Conservation (phyloP, 768 basidiomycete genomes). For the Lepiota brunneoincarnata region DNA sequence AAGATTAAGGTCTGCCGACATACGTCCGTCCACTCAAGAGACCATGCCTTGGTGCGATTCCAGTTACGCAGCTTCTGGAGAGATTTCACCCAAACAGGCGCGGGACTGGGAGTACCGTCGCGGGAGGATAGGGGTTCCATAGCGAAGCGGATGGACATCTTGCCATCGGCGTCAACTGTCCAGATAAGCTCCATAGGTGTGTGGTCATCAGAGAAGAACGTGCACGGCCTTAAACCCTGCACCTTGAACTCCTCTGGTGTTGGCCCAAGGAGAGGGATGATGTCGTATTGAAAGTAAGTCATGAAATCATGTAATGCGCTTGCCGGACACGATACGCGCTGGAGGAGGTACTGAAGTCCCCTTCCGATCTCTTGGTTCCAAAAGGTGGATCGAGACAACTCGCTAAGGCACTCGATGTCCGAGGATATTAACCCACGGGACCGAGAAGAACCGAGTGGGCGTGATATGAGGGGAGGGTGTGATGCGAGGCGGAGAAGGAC, state of each 20-base stretch:
- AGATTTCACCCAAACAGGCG: conserved; percentile 2
- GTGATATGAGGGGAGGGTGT: not conserved
- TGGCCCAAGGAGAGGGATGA: conserved; percentile 15
- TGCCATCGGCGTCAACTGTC: conserved; percentile 15
- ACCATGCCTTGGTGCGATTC: conserved; percentile 9
- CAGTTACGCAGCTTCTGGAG: conserved; percentile 8
- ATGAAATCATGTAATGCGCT: conserved; percentile 6
- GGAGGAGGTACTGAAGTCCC: conserved; percentile 8
- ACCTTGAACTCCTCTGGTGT: conserved; percentile 10
- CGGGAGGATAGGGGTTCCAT: conserved; percentile 15
- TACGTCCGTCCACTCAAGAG: conserved; percentile 17
- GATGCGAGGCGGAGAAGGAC: conserved; percentile 5
- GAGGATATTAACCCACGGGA: not conserved
- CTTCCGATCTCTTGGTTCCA: conserved; percentile 9
- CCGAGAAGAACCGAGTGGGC: not conserved
- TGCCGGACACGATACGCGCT: conserved; percentile 6
- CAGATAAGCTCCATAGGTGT: conserved; percentile 17
- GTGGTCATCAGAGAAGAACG: conserved; percentile 18
- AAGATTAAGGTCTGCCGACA: conserved; percentile 14
- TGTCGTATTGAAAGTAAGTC: conserved; percentile 5
- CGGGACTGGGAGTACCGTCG: conserved; percentile 12
- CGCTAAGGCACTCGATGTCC: not conserved
- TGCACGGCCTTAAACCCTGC: conserved; percentile 7
- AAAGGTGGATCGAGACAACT: conserved; percentile 3
- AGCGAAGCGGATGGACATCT: conserved; percentile 16